phyloP scores from a whole-genome alignment of 2,329 filamentous ascomycete species.

The Cytospora mali region DNA sequence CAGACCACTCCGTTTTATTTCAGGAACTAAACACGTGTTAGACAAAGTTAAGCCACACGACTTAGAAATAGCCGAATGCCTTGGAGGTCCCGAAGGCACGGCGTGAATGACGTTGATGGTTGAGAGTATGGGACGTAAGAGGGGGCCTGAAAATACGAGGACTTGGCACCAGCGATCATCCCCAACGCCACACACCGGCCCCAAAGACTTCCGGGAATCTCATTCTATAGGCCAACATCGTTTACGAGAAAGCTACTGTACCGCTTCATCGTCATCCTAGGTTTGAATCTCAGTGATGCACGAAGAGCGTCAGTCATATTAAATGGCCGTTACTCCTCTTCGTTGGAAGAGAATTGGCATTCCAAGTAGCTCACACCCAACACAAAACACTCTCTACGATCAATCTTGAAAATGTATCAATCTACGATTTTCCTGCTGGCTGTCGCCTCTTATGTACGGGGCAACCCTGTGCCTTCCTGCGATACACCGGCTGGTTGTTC shows the following conservation, averaged over 20 bases:
- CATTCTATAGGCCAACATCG: conserved; percentile 1
- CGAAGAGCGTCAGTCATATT: neutral
- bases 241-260: neutral
- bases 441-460: neutral
- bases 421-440: neutral
- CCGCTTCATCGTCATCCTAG: neutral
- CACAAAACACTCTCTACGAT: neutral
- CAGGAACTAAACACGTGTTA: neutral
- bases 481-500: conserved; percentile 37
- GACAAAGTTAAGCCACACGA: neutral
- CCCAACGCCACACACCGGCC: conserved; percentile 17
- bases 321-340: neutral
- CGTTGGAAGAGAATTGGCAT: neutral
- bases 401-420: conserved; percentile 6
- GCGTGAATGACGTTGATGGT: conserved; percentile 17
- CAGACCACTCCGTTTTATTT: neutral
- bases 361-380: neutral
- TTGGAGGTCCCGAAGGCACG: neutral
- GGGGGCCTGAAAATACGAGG: conserved; percentile 23
- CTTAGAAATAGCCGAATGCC: neutral
- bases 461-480: conserved; percentile 31
- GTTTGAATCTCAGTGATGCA: neutral
- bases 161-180: conserved; percentile 24
- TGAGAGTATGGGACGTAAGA: neutral
- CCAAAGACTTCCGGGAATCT: neutral